These are phyloP conservation scores for Skeletonema tropicum DNA, from an alignment of 108 stramenopile species.

Conservation along the genomic window DNA sequence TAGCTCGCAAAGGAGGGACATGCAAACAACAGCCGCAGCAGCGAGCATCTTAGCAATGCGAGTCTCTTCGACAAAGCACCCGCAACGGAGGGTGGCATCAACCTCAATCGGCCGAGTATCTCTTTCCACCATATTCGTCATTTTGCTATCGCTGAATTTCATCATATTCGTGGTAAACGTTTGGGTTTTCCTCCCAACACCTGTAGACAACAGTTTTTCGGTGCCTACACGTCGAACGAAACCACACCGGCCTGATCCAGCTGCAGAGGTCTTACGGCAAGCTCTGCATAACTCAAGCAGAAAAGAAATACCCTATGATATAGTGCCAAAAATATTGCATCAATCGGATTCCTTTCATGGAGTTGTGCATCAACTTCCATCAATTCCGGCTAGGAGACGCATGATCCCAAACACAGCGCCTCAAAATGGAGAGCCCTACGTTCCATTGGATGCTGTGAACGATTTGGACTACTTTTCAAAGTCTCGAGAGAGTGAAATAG, in stretches of 20 bases:
- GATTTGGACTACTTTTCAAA: conserved; percentile 46
- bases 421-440: background rate
- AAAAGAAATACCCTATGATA: background rate
- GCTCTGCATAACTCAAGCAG: background rate
- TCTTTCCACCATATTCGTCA: background rate
- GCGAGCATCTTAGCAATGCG: background rate
- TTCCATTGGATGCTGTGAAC: conserved; percentile 22
- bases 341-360: background rate
- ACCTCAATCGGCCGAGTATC: background rate
- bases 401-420: background rate
- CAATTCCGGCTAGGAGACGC: conserved; percentile 3
- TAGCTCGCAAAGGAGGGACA: no score
- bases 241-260: background rate
- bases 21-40: no score
- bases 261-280: background rate
- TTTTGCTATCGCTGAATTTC: background rate
- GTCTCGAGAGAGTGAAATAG: conserved; percentile 14
- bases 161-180: background rate
- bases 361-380: conserved; percentile 11
- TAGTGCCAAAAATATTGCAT: conserved; percentile 5
- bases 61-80: background rate
- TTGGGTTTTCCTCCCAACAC: background rate
- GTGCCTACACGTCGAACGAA: background rate
- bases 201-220: background rate
- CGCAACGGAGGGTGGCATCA: background rate